These are phyloP conservation scores for Sodiomyces alkalinus DNA, from an alignment of 2,329 filamentous ascomycete species.

Conservation along the genomic window DNA sequence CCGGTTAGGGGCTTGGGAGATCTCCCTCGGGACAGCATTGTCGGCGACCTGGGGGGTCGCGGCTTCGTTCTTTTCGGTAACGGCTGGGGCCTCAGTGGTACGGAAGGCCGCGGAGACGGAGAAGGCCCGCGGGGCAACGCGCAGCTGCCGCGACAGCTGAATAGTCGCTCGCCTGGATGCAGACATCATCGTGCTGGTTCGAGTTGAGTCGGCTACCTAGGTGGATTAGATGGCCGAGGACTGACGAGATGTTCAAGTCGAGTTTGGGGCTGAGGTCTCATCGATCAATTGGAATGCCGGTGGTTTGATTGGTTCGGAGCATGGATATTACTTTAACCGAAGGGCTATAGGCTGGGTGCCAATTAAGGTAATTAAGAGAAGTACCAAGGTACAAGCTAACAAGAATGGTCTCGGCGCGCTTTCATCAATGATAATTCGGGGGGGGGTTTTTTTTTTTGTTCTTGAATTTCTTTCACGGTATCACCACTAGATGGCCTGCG, in stretches of 20 bases:
- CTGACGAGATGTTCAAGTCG: conserved; percentile 7
- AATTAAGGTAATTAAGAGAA: no score
- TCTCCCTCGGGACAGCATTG: conserved; percentile 27
- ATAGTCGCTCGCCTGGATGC: conserved; percentile 23
- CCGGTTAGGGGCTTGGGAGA: conserved; percentile 77
- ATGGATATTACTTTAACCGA: no score
- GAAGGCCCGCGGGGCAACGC: conserved; percentile 30
- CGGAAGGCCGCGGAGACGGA: conserved; percentile 21
- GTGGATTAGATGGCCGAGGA: conserved; percentile 7
- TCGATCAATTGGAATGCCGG: conserved; percentile 2
- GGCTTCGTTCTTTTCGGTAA: conserved; percentile 23
- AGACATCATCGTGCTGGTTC: conserved; percentile 24
- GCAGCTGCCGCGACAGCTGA: conserved; percentile 27
- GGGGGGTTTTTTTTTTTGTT: no score
- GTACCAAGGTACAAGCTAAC: no score
- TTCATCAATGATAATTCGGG: no score
- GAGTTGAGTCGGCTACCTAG: conserved; percentile 11
- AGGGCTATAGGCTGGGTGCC: no score
- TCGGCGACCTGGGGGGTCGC: conserved; percentile 28
- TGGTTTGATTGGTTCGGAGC: conserved; percentile 1
- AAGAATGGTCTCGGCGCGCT: no score
- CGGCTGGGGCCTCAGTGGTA: conserved; percentile 22
- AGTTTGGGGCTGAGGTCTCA: background rate
- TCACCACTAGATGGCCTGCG: no score
- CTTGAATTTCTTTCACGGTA: no score